phyloP scores from a whole-genome alignment of 2,329 filamentous ascomycete species.

The Herpotrichia juniperi region DNA sequence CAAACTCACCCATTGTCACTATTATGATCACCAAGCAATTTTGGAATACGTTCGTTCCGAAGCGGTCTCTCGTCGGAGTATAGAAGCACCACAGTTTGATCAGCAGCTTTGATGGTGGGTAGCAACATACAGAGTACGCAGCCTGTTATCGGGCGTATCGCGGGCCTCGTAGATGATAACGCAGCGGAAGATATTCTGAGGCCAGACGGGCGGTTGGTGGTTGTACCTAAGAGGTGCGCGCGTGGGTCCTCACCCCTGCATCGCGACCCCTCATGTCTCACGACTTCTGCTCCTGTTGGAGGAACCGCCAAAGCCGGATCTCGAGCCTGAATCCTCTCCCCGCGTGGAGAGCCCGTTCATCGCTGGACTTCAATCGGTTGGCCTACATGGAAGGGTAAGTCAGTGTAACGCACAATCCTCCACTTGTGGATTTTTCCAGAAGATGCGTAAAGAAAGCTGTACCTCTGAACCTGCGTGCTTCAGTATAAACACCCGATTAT shows the following conservation, averaged over 20 bases:
- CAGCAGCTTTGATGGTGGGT: not conserved
- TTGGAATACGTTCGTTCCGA: not conserved
- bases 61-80: not conserved
- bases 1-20: too few relatives aligned
- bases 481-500: conserved; percentile 24
- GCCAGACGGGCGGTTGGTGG: conserved; percentile 2
- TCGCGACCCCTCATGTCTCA: conserved; percentile 20
- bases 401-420: conserved; percentile 10
- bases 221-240: conserved; percentile 9
- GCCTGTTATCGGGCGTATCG: not conserved
- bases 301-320: not conserved
- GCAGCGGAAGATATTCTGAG: not conserved
- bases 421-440: conserved; percentile 24
- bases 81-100: conserved; percentile 2
- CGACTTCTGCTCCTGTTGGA: not conserved
- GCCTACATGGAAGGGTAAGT: conserved; percentile 3
- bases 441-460: conserved; percentile 6
- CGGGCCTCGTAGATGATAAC: conserved; percentile 3
- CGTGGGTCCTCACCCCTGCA: conserved; percentile 3
- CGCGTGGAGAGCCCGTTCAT: conserved; percentile 6
- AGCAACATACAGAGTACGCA: not conserved
- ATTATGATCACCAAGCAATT: not conserved
- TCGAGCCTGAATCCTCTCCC: conserved; percentile 8
- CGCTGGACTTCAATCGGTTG: not conserved
- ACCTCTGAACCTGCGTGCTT: conserved; percentile 13